Percentiles rank a stretch among this genome's conserved stretches.
Conservation (phyloP, 306 rosid genomes). For the Prunus dulcis region DNA sequence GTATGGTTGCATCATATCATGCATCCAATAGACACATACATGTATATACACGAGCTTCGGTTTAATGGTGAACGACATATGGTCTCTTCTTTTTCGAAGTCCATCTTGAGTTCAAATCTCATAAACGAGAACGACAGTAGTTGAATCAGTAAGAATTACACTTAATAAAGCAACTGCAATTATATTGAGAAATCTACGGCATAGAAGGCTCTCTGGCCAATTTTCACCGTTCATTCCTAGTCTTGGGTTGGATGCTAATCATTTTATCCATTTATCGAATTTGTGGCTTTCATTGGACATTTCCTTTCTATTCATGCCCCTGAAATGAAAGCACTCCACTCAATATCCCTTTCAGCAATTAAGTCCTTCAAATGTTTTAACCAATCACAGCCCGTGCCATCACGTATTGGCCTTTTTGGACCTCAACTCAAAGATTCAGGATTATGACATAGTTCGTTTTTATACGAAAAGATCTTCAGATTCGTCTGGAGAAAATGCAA, state of each 20-base stretch:
- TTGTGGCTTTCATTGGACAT: conserved; percentile 15
- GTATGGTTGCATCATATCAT: neutral
- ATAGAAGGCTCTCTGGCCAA: neutral
- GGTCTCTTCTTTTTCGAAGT: too few species aligned
- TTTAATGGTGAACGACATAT: neutral
- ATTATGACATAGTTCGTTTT: neutral
- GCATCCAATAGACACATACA: neutral
- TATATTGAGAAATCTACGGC: neutral
- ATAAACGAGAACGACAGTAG: too few species aligned
- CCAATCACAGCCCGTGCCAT: neutral
- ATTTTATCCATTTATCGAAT: neutral
- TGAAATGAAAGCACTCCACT: neutral
- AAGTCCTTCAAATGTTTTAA: neutral
- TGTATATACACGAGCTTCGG: neutral
- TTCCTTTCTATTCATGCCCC: neutral
- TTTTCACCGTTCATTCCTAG: neutral
- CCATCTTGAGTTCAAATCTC: too few species aligned
- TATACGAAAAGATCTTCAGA: neutral
- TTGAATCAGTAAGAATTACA: too few species aligned
- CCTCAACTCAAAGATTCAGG: neutral
- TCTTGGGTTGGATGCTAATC: neutral
- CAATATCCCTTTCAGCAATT: conserved; percentile 10
- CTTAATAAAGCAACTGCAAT: neutral
- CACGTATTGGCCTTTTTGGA: neutral
- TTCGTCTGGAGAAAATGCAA: neutral